Conservation (phyloP, 2,329 filamentous ascomycete species). For the Colletotrichum plurivorum region DNA sequence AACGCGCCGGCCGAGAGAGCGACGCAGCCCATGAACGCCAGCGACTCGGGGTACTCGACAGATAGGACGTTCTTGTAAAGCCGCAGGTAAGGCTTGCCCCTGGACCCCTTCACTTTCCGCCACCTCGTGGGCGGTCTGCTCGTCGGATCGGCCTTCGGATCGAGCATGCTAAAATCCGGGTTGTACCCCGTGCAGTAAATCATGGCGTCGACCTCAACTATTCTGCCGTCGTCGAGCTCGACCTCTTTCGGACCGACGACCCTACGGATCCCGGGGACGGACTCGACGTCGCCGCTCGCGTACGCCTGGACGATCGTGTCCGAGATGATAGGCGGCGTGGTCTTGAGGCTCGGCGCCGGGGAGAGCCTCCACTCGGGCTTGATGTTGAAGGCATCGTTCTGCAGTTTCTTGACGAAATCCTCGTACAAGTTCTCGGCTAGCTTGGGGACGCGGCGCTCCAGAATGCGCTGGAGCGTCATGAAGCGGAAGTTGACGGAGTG, state of each 20-base stretch:
- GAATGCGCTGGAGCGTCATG: not conserved
- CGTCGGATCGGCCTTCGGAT: slow-evolving; percentile 35
- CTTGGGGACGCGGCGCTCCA: slow-evolving; percentile 41
- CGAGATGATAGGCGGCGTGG: slow-evolving; percentile 42
- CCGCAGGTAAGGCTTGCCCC: slow-evolving; percentile 47
- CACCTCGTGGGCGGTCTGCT: slow-evolving; percentile 36
- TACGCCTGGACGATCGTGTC: slow-evolving; percentile 47
- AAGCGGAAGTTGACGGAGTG: slow-evolving; percentile 41
- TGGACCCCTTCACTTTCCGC: slow-evolving; percentile 41
- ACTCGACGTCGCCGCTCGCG: slow-evolving; percentile 44
- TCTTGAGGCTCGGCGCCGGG: slow-evolving; percentile 41
- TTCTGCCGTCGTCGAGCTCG: slow-evolving; percentile 43
- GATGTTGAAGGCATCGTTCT: slow-evolving; percentile 36
- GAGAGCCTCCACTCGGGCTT: slow-evolving; percentile 49
- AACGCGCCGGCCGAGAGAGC: slow-evolving; percentile 49
- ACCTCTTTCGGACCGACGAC: slow-evolving; percentile 43
- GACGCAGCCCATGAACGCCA: slow-evolving; percentile 48
- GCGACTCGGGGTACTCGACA: slow-evolving; percentile 51
- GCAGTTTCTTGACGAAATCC: slow-evolving; percentile 2
- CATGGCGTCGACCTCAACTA: slow-evolving; percentile 44
- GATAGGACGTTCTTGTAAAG: slow-evolving; percentile 58
- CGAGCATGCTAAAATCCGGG: slow-evolving; percentile 38
- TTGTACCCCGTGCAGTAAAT: slow-evolving; percentile 47
- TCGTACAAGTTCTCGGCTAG: slow-evolving; percentile 44
- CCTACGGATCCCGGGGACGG: slow-evolving; percentile 45